These are phyloP conservation scores for Lathyrus tuberosus DNA, from an alignment of 306 rosid genomes.

Conservation along the genomic window DNA sequence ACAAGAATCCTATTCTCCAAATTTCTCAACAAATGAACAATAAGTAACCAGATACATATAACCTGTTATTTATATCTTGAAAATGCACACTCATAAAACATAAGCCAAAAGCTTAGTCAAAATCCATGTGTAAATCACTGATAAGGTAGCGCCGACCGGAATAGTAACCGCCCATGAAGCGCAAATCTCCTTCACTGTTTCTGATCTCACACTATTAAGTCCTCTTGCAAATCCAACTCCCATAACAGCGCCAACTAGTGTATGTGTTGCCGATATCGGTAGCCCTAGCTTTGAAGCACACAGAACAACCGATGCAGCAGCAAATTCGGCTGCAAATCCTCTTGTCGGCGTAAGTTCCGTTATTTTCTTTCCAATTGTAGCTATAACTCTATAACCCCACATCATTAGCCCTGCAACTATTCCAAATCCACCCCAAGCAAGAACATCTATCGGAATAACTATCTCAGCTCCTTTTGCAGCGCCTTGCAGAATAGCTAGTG, in stretches of 20 bases:
- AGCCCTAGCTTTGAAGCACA: conserved; percentile 83
- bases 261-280: conserved; percentile 93
- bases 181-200: conserved; percentile 94
- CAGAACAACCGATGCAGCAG: conserved; percentile 93
- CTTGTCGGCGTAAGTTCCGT: conserved; percentile 96
- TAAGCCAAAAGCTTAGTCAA: conserved; percentile 73
- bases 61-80: conserved; percentile 37
- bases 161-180: conserved; percentile 90
- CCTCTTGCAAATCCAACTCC: conserved; percentile 99
- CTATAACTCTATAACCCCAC: conserved; percentile 97
- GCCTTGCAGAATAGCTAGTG: conserved; percentile 86
- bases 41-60: conserved; percentile 30
- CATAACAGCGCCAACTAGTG: conserved; percentile 97
- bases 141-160: conserved; percentile 77
- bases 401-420: conserved; percentile 92
- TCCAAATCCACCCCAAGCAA: conserved; percentile 99
- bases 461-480: conserved; percentile 58
- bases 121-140: conserved; percentile 87
- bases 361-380: conserved; percentile 93
- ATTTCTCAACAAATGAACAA: conserved; percentile 33
- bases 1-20: conserved; percentile 33
- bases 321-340: conserved; percentile 98
- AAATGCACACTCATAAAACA: conserved; percentile 57
- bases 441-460: conserved; percentile 87
- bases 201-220: conserved; percentile 81